Base-by-base conservation (phyloP, 2,329 filamentous ascomycete species). In the Aspergillus jensenii region DNA sequence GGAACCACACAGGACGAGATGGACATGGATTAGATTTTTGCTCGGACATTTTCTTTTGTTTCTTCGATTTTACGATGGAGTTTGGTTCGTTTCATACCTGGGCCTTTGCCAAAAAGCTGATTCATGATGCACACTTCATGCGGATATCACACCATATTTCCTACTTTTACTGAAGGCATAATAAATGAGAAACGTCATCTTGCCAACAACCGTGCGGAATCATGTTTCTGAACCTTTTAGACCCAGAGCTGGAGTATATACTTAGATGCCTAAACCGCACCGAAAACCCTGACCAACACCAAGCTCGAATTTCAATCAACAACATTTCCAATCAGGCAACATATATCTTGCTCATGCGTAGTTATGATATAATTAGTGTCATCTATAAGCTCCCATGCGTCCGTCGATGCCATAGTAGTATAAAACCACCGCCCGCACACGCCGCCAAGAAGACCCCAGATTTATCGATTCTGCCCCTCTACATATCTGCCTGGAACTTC, bases 1-100 rank as follows among this genome's bases (percentile, higher is more conserved):
- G 77, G 77, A 55, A 75, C 74, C 39, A 71, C 68, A 47, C 72
- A 79, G 67, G 76, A 78, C 67, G 75, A 78, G 64, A 79, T 79
- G 77, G 76, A 79, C 64, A 59, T 79, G 68, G 77, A 79, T 64
- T 79, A 73, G 74, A 68, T 21, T 51, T 51, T 33, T n/a, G 9
- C 14, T 40, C 12, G 55, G 52, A 55, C 52, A 23, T 62, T 60
- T 23, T 58, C 48, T 45, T 33, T 9, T 33, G 44, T 56, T 41
- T 15, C 33, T 41, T 49, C 27, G 33, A 45, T 46, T 53, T 53
- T 55, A 56, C 46, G 51, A 59, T 50, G 52, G 55, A 58, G 59
- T 60, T 46, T 27, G 50, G 51, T 47, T 54, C 55, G 51, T 54
- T 58, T 58, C 56, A 41, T 54, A 49, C 50, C 54, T 43, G 47